Evolutionary conservation across 2,329 filamentous ascomycete species (phyloP).

Genomic region (Penicillium sp.): DNA sequence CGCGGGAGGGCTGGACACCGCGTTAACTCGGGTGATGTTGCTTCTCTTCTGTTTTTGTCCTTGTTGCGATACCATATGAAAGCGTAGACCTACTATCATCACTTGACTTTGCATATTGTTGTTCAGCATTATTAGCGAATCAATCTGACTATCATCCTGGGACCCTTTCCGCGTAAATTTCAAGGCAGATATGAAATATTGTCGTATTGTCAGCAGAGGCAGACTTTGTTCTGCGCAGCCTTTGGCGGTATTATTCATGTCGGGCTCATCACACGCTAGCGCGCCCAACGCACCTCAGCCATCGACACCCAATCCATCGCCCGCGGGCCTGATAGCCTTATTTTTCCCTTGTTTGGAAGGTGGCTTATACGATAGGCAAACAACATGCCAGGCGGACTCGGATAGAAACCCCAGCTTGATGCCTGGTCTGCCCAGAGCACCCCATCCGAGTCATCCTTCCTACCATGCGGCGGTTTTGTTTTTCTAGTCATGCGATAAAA

Average conservation of each 20-base stretch:
- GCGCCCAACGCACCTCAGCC: background rate
- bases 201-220: no score
- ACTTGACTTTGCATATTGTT: background rate
- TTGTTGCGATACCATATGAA: background rate
- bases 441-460: no score
- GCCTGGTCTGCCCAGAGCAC: background rate
- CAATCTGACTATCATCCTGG: no score
- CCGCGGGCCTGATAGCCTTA: background rate
- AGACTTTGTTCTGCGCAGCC: background rate
- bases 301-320: no score
- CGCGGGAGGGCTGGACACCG: background rate
- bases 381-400: background rate
- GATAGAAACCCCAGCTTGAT: no score
- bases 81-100: background rate
- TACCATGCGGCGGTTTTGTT: no score
- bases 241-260: background rate
- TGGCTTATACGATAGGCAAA: background rate
- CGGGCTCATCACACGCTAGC: background rate
- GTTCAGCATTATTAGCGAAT: no score
- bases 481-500: no score
- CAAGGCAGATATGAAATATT: background rate
- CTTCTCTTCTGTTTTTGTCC: background rate
- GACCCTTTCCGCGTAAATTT: background rate
- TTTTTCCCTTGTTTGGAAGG: background rate
- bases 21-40: background rate